Conservation (phyloP, 2,329 filamentous ascomycete genomes). For the Nothophoma quercina region DNA sequence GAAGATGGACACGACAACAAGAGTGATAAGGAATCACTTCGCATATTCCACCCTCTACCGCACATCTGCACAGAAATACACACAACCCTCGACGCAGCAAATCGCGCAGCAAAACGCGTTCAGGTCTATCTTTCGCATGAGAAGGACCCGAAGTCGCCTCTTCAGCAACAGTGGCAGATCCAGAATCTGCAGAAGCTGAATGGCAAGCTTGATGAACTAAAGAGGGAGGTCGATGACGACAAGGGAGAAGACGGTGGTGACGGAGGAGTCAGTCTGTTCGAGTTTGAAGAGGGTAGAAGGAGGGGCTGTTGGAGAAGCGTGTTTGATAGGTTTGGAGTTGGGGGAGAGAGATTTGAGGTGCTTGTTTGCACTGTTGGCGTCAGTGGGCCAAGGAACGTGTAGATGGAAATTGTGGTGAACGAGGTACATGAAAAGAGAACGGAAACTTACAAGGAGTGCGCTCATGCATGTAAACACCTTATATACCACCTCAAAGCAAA, state of each 20-base stretch:
- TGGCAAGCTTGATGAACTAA: slow-evolving; percentile 20
- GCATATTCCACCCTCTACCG: slow-evolving; percentile 18
- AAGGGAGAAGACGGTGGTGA: neutral
- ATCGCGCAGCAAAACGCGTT: slow-evolving; percentile 33
- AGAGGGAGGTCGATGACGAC: neutral
- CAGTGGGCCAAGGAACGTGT: slow-evolving; percentile 41
- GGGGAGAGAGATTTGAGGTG: slow-evolving; percentile 32
- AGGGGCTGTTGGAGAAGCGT: slow-evolving; percentile 31
- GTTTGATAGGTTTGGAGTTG: slow-evolving; percentile 31
- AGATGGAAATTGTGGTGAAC: neutral
- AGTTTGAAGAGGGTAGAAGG: slow-evolving; percentile 2
- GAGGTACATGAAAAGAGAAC: too few relatives aligned
- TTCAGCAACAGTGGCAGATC: slow-evolving; percentile 25
- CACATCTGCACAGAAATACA: slow-evolving; percentile 27
- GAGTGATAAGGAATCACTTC: neutral
- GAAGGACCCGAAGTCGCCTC: slow-evolving; percentile 5
- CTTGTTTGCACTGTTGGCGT: slow-evolving; percentile 29
- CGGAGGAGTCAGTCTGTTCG: too few relatives aligned
- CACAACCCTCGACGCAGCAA: slow-evolving; percentile 33
- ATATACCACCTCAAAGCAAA: too few relatives aligned
- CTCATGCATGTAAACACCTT: too few relatives aligned
- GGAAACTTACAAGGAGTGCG: too few relatives aligned
- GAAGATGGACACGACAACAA: neutral
- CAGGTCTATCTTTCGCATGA: slow-evolving; percentile 38
- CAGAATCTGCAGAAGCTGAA: slow-evolving; percentile 22